Evolutionary conservation across 2,329 filamentous ascomycete genomes (phyloP).

Genomic region (Hysterium pulicare): DNA sequence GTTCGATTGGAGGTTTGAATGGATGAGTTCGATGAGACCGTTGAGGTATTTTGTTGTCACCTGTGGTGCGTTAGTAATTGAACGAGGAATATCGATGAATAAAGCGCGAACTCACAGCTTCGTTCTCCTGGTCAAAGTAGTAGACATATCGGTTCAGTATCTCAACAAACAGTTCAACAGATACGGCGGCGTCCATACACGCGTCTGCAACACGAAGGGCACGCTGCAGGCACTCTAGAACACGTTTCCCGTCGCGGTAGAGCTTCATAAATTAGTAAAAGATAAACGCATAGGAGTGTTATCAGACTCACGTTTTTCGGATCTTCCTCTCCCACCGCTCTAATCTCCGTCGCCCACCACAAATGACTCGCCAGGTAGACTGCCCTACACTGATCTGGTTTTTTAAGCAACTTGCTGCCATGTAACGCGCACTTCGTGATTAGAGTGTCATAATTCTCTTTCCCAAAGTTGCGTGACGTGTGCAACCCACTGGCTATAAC

Average conservation of each 20-base stretch:
- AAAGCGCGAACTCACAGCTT: slow-evolving; percentile 61
- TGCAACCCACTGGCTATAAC: slow-evolving; percentile 88
- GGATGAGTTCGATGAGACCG: slow-evolving; percentile 94
- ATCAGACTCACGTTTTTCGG: slow-evolving; percentile 64
- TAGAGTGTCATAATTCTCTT: slow-evolving; percentile 97
- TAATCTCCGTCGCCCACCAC: slow-evolving; percentile 93
- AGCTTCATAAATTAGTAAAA: slow-evolving; percentile 53
- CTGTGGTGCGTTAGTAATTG: slow-evolving; percentile 33
- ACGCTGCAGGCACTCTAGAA: slow-evolving; percentile 92
- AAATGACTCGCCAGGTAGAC: slow-evolving; percentile 95
- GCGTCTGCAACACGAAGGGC: slow-evolving; percentile 94
- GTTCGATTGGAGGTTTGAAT: slow-evolving; percentile 88
- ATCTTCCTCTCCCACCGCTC: slow-evolving; percentile 74
- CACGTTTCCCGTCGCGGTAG: slow-evolving; percentile 95
- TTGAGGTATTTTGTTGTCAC: slow-evolving; percentile 97
- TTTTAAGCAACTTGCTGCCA: slow-evolving; percentile 93
- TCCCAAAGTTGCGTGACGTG: slow-evolving; percentile 83
- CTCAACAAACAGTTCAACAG: slow-evolving; percentile 96
- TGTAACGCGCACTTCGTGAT: slow-evolving; percentile 98
- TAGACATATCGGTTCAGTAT: slow-evolving; percentile 98
- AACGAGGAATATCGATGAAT: neutral
- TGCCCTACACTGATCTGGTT: slow-evolving; percentile 94
- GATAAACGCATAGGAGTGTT: neutral
- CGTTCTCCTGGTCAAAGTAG: slow-evolving; percentile 99
- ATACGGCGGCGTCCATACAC: slow-evolving; percentile 97